Percentiles rank a stretch among this genome's conserved stretches.
Conservation (phyloP, 1,284 basidiomycete species). For the Leccinum insolens region DNA sequence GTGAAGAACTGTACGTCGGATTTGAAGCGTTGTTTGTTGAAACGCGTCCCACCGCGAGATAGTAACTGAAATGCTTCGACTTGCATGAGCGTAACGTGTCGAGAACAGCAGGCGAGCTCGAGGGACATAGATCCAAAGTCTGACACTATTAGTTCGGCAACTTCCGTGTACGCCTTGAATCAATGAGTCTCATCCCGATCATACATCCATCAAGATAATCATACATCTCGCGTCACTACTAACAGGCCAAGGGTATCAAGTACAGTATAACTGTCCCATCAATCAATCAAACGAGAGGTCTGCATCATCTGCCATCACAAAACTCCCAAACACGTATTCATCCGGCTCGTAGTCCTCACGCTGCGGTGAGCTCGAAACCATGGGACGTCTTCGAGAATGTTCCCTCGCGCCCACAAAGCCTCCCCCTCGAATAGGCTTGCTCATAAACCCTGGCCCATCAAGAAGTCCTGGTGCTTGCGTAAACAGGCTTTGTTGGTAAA, state of each 20-base stretch:
- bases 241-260: neutral
- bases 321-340: conserved; percentile 72
- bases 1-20: conserved; percentile 76
- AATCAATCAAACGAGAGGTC: conserved; percentile 30
- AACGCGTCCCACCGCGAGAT: conserved; percentile 74
- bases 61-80: conserved; percentile 74
- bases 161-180: conserved; percentile 10
- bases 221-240: neutral
- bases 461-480: conserved; percentile 60
- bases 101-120: neutral
- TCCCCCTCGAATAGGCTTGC: conserved; percentile 48
- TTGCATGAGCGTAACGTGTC: conserved; percentile 38
- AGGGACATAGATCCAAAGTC: no score
- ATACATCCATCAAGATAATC: neutral
- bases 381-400: conserved; percentile 30
- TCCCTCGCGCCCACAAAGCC: conserved; percentile 35
- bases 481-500: conserved; percentile 70
- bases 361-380: conserved; percentile 63
- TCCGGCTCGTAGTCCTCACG: conserved; percentile 52
- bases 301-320: conserved; percentile 75
- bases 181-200: no score
- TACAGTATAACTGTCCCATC: conserved; percentile 2
- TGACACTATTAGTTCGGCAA: conserved; percentile 11
- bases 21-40: conserved; percentile 80
- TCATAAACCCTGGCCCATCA: conserved; percentile 55